Evolutionary conservation across 164 flowering plant genomes (phyloP).

Genomic region (Magnolia changhungtana): DNA sequence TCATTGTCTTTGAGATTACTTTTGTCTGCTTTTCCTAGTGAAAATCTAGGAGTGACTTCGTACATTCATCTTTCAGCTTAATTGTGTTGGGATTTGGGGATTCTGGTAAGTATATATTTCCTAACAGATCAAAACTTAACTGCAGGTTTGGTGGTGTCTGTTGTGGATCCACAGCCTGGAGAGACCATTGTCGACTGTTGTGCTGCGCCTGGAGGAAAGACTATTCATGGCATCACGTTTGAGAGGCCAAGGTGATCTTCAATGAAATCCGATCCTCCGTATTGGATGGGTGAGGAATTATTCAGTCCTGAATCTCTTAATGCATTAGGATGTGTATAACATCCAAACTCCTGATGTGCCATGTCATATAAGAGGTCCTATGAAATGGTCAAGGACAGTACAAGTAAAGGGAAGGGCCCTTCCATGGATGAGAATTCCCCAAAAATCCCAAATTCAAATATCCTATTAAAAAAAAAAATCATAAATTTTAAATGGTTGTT

Average conservation of each 20-base stretch:
- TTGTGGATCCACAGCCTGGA: conserved; percentile 83
- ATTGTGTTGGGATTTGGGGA: background rate
- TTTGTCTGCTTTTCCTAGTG: too few species aligned
- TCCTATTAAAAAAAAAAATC: too few species aligned
- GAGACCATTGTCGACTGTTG: conserved; percentile 80
- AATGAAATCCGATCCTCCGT: background rate
- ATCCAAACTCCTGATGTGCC: background rate
- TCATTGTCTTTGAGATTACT: background rate
- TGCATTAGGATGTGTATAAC: background rate
- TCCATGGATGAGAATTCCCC: background rate
- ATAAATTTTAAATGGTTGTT: too few species aligned
- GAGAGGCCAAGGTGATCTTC: conserved; percentile 55
- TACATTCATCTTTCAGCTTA: too few species aligned
- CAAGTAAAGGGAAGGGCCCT: background rate
- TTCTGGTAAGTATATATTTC: background rate
- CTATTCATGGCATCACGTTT: conserved; percentile 84
- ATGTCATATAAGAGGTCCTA: background rate
- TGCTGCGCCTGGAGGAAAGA: conserved; percentile 99
- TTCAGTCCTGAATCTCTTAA: too few species aligned
- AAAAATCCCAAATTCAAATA: background rate
- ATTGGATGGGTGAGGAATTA: background rate
- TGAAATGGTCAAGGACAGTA: background rate
- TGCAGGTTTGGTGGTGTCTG: conserved; percentile 76
- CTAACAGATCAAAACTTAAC: background rate
- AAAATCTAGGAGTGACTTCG: too few species aligned